Evolutionary conservation across 768 basidiomycete genomes (phyloP).

Genomic region (Grammothele lineata): DNA sequence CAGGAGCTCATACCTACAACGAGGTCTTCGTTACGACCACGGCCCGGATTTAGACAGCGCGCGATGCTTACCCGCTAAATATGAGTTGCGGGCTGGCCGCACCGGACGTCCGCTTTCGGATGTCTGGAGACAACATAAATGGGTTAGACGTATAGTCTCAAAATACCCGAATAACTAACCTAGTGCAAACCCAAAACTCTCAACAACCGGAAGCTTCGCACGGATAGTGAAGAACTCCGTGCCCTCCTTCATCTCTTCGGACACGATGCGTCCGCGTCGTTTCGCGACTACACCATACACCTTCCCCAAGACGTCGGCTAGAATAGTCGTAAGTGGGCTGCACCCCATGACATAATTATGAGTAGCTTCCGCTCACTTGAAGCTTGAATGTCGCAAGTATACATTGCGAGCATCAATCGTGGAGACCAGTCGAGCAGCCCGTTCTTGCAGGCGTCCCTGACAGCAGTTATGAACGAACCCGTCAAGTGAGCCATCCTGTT

Average conservation of each 20-base stretch:
- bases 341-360: constrained; percentile 14
- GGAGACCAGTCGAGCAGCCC: constrained; percentile 97
- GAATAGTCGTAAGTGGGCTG: constrained; percentile 10
- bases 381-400: constrained; percentile 96
- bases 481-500: constrained; percentile 80
- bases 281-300: constrained; percentile 94
- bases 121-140: constrained; percentile 53
- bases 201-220: constrained; percentile 90
- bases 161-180: constrained; percentile 56
- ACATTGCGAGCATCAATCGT: constrained; percentile 95
- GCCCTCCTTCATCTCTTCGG: constrained; percentile 99
- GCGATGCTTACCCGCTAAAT: constrained; percentile 75
- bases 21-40: no score
- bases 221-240: constrained; percentile 91
- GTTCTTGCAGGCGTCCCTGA: constrained; percentile 85
- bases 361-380: constrained; percentile 61
- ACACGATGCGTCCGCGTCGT: constrained; percentile 86
- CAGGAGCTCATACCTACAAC: constrained; percentile 83
- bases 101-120: constrained; percentile 92
- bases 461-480: constrained; percentile 85
- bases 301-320: constrained; percentile 95
- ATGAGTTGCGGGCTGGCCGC: constrained; percentile 97
- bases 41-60: no score
- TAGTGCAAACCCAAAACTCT: constrained; percentile 96
- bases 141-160: no score